A percentile compares a stretch with the other conserved stretches of the same genome.
Evolutionary conservation across 495 filamentous ascomycete species (phyloP).

Genomic region (Amphirosellinia nigrospora): DNA sequence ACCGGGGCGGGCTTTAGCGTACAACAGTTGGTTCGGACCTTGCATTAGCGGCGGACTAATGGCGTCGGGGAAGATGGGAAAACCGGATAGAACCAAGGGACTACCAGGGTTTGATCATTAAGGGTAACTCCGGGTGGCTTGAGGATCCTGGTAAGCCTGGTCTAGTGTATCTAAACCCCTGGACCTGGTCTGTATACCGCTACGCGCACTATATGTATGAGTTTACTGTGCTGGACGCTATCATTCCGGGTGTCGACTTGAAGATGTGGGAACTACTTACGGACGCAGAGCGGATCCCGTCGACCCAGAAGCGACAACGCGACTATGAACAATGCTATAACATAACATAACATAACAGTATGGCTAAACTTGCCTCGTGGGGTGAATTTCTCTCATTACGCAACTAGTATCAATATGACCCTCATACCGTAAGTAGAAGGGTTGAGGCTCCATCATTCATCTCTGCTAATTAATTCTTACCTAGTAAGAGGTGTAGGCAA

Average conservation of each 20-base stretch:
- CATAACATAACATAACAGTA: neutral
- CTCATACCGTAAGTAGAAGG: neutral
- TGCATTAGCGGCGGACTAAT: conserved; percentile 26
- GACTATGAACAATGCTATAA: neutral
- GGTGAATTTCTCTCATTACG: neutral
- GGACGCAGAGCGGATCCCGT: neutral
- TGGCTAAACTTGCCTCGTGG: conserved; percentile 14
- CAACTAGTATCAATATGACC: neutral
- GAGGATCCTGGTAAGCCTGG: conserved; percentile 15
- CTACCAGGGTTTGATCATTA: conserved; percentile 9
- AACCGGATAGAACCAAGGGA: conserved; percentile 5
- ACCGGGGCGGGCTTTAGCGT: conserved; percentile 14
- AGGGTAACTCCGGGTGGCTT: conserved; percentile 24
- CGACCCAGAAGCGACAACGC: neutral
- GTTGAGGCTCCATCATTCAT: conserved; percentile 1
- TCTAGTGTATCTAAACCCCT: neutral
- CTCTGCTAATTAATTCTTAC: neutral
- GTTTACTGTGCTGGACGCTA: conserved; percentile 4
- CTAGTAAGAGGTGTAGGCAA: conserved; percentile 7
- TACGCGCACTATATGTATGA: conserved; percentile 1
- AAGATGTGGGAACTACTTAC: neutral
- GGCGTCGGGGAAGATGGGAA: conserved; percentile 23
- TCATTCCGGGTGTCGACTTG: neutral
- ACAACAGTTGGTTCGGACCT: conserved; percentile 26
- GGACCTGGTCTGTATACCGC: neutral